These are phyloP conservation scores for Astrephomene gubernaculifera DNA, from an alignment of 139 green algal genomes.

Conservation along the genomic window DNA sequence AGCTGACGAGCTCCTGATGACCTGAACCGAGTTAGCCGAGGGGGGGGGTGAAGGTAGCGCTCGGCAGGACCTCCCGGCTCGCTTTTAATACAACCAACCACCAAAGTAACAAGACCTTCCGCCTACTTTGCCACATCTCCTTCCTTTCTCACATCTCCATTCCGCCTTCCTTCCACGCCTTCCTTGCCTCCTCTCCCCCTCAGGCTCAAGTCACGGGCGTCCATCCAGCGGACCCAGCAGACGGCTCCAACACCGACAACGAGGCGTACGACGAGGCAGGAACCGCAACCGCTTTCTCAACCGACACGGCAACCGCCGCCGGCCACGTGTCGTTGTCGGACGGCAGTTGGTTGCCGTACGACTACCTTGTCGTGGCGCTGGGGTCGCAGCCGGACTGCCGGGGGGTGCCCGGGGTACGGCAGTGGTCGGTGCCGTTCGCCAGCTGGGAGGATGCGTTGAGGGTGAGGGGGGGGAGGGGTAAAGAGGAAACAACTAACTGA, in stretches of 20 bases:
- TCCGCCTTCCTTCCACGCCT: not conserved
- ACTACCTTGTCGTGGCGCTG: slow-evolving; percentile 92
- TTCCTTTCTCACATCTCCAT: too few relatives aligned
- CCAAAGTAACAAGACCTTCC: too few relatives aligned
- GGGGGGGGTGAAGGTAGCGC: not conserved
- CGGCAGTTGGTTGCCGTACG: slow-evolving; percentile 80
- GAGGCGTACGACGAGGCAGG: not conserved
- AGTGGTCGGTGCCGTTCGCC: slow-evolving; percentile 87
- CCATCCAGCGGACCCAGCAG: not conserved
- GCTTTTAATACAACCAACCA: too few relatives aligned
- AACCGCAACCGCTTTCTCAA: too few relatives aligned
- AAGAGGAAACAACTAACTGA: too few relatives aligned
- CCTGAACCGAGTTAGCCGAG: not conserved
- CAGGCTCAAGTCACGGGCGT: slow-evolving; percentile 41
- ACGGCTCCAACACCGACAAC: not conserved
- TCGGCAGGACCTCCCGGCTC: too few relatives aligned
- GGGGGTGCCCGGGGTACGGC: slow-evolving; percentile 84
- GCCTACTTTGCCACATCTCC: too few relatives aligned
- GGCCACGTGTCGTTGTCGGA: slow-evolving; percentile 70
- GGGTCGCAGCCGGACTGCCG: slow-evolving; percentile 66
- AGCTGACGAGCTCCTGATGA: not conserved
- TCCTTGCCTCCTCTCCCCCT: not conserved
- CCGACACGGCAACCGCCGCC: too few relatives aligned
- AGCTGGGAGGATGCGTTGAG: slow-evolving; percentile 80
- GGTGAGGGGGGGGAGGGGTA: slow-evolving; percentile 37